phyloP scores from a whole-genome alignment of 1,139 yeast genomes.

The Blastobotrys indianensis region DNA sequence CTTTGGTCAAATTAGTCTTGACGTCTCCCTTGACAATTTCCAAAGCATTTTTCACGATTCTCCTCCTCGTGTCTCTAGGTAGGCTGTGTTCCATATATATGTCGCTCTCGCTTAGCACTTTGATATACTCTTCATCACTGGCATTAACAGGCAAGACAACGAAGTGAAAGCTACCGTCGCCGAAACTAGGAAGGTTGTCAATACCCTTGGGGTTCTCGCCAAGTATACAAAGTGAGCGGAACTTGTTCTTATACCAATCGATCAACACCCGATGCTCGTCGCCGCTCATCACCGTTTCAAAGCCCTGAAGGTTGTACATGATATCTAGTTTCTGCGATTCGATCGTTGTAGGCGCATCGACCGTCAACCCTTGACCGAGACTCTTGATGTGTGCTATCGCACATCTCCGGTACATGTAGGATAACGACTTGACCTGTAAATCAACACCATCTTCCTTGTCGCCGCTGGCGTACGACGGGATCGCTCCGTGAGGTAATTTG shows the following conservation, averaged over 20 bases:
- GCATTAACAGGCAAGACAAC: conserved; percentile 41
- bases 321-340: conserved; percentile 44
- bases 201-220: conserved; percentile 41
- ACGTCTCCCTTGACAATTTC: conserved; percentile 16
- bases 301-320: conserved; percentile 45
- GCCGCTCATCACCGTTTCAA: conserved; percentile 38
- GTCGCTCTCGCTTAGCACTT: conserved; percentile 38
- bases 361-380: background rate
- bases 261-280: conserved; percentile 59
- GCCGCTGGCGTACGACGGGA: conserved; percentile 47
- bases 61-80: conserved; percentile 29
- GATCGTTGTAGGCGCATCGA: conserved; percentile 1
- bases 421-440: conserved; percentile 51
- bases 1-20: conserved; percentile 30
- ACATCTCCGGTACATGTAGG: conserved; percentile 52
- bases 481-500: conserved; percentile 23
- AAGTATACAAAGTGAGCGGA: conserved; percentile 52
- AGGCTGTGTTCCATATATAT: conserved; percentile 50
- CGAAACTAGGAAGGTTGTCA: conserved; percentile 26
- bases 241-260: conserved; percentile 61
- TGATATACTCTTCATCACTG: conserved; percentile 42
- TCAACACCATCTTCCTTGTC: conserved; percentile 50
- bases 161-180: conserved; percentile 31
- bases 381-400: conserved; percentile 29
- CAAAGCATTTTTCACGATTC: conserved; percentile 35